These are phyloP conservation scores for Geranium brycei DNA, from an alignment of 345 rosid species.

Conservation along the genomic window DNA sequence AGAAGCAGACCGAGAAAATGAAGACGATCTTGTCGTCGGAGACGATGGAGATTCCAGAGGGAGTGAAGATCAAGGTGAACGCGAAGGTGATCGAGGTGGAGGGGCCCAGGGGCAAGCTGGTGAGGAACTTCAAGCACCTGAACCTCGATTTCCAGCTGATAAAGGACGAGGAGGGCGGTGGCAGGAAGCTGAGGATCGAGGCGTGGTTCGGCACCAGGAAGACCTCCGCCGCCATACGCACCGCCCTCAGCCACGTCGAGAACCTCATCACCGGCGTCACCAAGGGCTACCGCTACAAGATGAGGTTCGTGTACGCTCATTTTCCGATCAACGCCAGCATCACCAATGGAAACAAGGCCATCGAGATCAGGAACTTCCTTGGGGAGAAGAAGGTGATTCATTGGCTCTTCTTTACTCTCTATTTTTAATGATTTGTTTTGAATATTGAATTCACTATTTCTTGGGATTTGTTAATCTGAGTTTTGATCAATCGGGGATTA, in stretches of 20 bases:
- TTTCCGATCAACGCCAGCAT: conserved; percentile 24
- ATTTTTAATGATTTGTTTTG: too few relatives aligned
- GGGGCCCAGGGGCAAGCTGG: conserved; percentile 33
- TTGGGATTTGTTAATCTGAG: too few relatives aligned
- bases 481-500: too few relatives aligned
- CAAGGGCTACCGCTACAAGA: conserved; percentile 35
- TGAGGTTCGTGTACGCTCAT: conserved; percentile 33
- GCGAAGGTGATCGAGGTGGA: conserved; percentile 38
- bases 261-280: conserved; percentile 38
- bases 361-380: conserved; percentile 24
- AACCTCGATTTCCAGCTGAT: conserved; percentile 37
- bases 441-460: too few relatives aligned
- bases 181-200: conserved; percentile 19
- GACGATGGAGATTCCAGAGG: conserved; percentile 40
- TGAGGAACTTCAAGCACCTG: conserved; percentile 37
- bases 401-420: not conserved
- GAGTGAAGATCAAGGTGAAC: conserved; percentile 25
- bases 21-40: conserved; percentile 38
- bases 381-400: conserved; percentile 22
- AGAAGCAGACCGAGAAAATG: conserved; percentile 13
- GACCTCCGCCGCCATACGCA: conserved; percentile 27
- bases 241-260: conserved; percentile 33
- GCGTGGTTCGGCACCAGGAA: conserved; percentile 25
- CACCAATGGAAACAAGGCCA: conserved; percentile 11
- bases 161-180: conserved; percentile 15